A percentile compares a stretch with the other conserved stretches of the same genome.
These are phyloP conservation scores for Blepharisma japonicum DNA, from an alignment of 73 alveolate genomes.

Conservation along the genomic window DNA sequence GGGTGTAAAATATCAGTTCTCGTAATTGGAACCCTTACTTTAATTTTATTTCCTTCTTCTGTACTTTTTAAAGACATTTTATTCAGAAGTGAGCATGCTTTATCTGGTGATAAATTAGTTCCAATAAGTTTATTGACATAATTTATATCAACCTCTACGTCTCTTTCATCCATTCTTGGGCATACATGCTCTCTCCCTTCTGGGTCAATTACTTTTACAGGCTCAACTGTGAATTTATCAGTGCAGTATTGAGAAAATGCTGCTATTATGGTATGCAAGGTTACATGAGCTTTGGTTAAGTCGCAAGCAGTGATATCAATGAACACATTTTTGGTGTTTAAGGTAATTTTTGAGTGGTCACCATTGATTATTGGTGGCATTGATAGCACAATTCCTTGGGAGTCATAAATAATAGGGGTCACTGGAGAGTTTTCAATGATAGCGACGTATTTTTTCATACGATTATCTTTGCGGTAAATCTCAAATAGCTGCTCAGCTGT, in stretches of 20 bases:
- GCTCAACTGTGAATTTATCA: conserved; percentile 70
- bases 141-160: conserved; percentile 4
- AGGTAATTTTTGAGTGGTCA: conserved; percentile 96
- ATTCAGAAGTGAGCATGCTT: conserved; percentile 28
- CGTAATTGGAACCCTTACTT: conserved; percentile 72
- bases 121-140: conserved; percentile 28
- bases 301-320: conserved; percentile 66
- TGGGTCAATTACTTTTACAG: conserved; percentile 58
- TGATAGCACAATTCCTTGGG: conserved; percentile 86
- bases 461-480: conserved; percentile 38
- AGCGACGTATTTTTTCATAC: conserved; percentile 88
- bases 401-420: conserved; percentile 94
- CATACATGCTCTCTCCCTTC: conserved; percentile 46
- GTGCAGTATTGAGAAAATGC: conserved; percentile 72
- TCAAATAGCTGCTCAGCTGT: conserved; percentile 54
- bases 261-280: conserved; percentile 70
- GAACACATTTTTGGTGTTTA: conserved; percentile 90
- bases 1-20: conserved; percentile 92
- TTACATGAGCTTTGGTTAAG: conserved; percentile 70
- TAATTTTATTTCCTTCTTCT: conserved; percentile 40
- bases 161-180: conserved; percentile 64
- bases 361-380: conserved; percentile 99
- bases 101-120: neutral
- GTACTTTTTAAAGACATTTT: conserved; percentile 70
- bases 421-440: conserved; percentile 92